Evolutionary conservation across 148 eudicot species (phyloP).

Genomic region (Fagopyrum homotropicum): DNA sequence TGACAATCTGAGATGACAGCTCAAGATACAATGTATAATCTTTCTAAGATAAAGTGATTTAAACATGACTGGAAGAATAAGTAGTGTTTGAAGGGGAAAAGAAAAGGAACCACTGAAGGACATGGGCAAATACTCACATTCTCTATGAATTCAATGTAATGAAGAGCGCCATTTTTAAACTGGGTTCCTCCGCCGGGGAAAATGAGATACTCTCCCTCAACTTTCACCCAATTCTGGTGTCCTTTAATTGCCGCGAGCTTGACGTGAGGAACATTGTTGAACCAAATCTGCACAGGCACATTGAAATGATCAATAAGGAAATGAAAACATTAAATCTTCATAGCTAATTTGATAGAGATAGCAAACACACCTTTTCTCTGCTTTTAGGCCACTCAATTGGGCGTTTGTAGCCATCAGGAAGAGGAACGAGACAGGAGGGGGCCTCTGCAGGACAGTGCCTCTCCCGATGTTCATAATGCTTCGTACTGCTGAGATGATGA

Average conservation of each 20-base stretch:
- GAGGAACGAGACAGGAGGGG: constrained; percentile 56
- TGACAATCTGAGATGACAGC: not conserved
- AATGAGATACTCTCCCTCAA: constrained; percentile 81
- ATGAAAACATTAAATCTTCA: not conserved
- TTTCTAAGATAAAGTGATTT: not conserved
- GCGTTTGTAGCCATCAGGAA: constrained; percentile 56
- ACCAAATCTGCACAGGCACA: constrained; percentile 67
- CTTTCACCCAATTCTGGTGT: constrained; percentile 98
- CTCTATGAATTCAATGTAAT: constrained; percentile 86
- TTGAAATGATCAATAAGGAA: not conserved
- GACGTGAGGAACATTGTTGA: constrained; percentile 81
- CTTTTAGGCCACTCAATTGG: constrained; percentile 60
- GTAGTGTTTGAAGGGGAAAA: not conserved
- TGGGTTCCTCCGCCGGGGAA: constrained; percentile 99
- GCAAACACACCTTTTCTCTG: constrained; percentile 50
- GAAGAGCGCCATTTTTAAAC: constrained; percentile 93
- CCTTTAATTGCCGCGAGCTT: constrained; percentile 80
- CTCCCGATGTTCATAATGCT: constrained; percentile 91
- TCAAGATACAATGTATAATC: not conserved
- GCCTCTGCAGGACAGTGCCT: constrained; percentile 56
- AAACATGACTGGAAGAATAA: not conserved
- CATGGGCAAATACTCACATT: constrained; percentile 30
- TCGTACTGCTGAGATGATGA: constrained; percentile 51
- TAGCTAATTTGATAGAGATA: not conserved
- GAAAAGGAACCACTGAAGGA: not conserved